Base-by-base conservation (phyloP, 352 stramenopile species). In the Hyaloperonospora arabidopsidis region DNA sequence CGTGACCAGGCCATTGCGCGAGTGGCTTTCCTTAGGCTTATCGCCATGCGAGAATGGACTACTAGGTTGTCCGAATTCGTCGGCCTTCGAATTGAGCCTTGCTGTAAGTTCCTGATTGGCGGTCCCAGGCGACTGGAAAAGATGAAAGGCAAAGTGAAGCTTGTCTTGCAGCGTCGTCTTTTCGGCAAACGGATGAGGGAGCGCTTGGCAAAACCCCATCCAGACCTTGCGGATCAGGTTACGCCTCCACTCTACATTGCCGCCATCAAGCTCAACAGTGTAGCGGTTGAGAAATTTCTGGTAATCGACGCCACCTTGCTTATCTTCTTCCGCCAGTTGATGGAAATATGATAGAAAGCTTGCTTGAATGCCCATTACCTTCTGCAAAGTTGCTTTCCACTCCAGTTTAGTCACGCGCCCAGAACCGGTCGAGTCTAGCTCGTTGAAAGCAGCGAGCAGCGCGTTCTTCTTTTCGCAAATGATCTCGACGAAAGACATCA, bases 391-490 rank as follows among this genome's bases (percentile, higher is more conserved):
- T 29, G 72, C 61, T 25, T 85, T 87, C 83, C 79, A 91, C 61
- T 87, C 54, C 0, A 93, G 48, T 32, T 84, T 88, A 3, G 73
- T 75, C 12, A 89, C 66, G 5, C 65, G 58, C 2, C 77, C 81
- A 23, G 63, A 71, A 5, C 54, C 54, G 0, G 55, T 23, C 0
- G 45, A 61, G 50, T 87, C 80, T 1, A 71, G 13, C 14, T 74
- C 67, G 3, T 52, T 74, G 45, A 89, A 89, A 35, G 68, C 70
- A 40, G 70, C 52, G 6, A 75, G 41, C 1, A 93, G 46, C 15
- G 65, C 57, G 22, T 68, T 76, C 50, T 87, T 87, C 56, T 90
- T 90, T 52, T 93, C 79, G 18, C 83, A 86, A 49, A 93, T 82
- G 2, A 93, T 61, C 40, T 93, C 79, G 11, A 83, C 69, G 10